Evolutionary conservation across 163 green algal species (phyloP), one percentile per base, ranked within the genome.

Genomic region (Scenedesmus sp.): DNA sequence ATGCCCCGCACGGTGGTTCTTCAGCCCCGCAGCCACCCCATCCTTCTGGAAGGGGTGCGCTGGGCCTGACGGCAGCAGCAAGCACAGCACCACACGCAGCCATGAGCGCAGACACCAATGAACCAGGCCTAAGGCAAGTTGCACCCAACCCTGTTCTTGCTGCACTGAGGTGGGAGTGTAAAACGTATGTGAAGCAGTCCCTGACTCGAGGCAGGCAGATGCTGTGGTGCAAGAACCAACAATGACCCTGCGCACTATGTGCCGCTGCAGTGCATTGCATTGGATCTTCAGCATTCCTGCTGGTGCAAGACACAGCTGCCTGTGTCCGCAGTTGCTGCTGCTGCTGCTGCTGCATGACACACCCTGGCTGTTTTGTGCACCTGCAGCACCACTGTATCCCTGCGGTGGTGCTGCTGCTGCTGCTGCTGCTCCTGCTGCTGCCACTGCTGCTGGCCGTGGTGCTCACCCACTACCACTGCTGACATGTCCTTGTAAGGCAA

Each of bases 1-100:
- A 81, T 98, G 94, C 0, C 98, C 98, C 6, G 95, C 70, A 7
- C 95, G 93, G 92, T 99, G 97, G 93, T 99, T 99, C 40, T 94
- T 94, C 80, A 97, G 88, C 20, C 96, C 97, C 43, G 93, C 93
- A 40, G 96, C 95, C 20, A 98, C 49, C 0, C 96, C 95, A 78
- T 97, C 95, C 80, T 96, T 97, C 40, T 93, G 89, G 87, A 94
- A 97, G 0, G 96, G 96, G 86, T 98, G 96, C 9, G 95, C 92
- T 37, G 96, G 96, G 2, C 97, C 95, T 96, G 92, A 51, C 49
- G 26, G 22, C 35, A 37, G 56, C 33, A 87, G 82, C 51, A 51
- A 22, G 53, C 56, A 35, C n/a, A 87, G 65, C 81, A 86, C n/a
- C 30, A 43, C 18, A 9, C 13, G 16, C 35, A 49, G 72, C 18